Evolutionary conservation across 2,329 filamentous ascomycete genomes (phyloP), one percentile per base, ranked within the genome.

Genomic region (Fusarium buxicola): DNA sequence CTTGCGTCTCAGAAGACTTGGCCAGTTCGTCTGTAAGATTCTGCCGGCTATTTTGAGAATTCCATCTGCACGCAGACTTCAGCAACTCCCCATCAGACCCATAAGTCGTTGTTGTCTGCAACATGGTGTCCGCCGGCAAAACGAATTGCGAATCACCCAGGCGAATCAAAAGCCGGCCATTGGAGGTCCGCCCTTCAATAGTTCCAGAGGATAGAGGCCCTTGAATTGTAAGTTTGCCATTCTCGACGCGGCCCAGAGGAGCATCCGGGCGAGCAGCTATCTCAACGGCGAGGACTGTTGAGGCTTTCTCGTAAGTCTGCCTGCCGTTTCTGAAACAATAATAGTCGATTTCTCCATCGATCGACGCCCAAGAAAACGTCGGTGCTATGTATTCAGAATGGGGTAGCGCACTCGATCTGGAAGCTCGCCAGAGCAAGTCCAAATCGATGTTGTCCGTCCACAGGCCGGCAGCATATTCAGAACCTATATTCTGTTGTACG

Each of bases 391-490:
- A 66, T 21, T 21, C 21, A 21, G 21, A 21, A 21, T 21, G 21
- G 21, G 21, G 21, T 21, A 21, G 4, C 21, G 21, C 21, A 21
- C 6, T 6, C 4, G 21, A 6, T 21, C 4, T 21, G 21, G 21
- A 21, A 21, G 6, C 21, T 6, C 54, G 59, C 68, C 69, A 72
- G 10, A 68, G 43, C 5, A 72, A 51, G 25, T 70, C 69, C 16
- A 60, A 30, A n/a, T 64, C 40, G 11, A 72, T 63, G 15, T 69
- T 70, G n/a, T 65, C 46, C 2, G 31, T 30, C 74, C 74, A 76
- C 16, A 76, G 34, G 1, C 74, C 72, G 1, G 74, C 74, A 1
- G 65, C 52, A 43, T 75, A 76, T 8, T 66, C 44, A 12, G 68
- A 68, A 0, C 50, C 48, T 6, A 62, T 66, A 3, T 52, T 63